Evolutionary conservation across 2,329 filamentous ascomycete genomes (phyloP).

Genomic region (Balansia obtecta): DNA sequence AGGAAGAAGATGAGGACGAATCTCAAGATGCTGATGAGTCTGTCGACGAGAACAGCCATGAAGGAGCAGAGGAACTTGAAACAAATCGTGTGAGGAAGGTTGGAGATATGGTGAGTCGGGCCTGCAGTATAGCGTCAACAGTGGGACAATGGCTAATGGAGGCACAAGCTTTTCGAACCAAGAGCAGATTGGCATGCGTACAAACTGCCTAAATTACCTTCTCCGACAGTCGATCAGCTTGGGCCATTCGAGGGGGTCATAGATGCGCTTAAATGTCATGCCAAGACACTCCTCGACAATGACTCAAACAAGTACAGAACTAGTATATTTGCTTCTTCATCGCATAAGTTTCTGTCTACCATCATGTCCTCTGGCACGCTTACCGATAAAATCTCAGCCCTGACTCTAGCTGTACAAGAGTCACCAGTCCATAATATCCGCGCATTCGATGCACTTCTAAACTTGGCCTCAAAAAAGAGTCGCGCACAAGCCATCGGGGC

Average conservation of each 20-base stretch:
- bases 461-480: constrained; percentile 81
- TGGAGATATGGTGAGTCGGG: constrained; percentile 22
- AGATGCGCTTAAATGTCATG: constrained; percentile 52
- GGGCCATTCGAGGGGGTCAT: constrained; percentile 31
- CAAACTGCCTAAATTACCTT: constrained; percentile 29
- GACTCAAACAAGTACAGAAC: constrained; percentile 67
- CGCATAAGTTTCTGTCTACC: constrained; percentile 90
- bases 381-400: constrained; percentile 89
- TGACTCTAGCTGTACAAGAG: constrained; percentile 90
- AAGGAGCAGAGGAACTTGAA: constrained; percentile 18
- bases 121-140: constrained; percentile 1
- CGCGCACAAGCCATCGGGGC: constrained; percentile 86
- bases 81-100: constrained; percentile 13
- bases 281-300: constrained; percentile 59
- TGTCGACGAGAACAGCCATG: constrained; percentile 18
- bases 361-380: constrained; percentile 96
- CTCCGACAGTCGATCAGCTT: constrained; percentile 31
- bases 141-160: constrained; percentile 18
- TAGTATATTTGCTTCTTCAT: constrained; percentile 67
- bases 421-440: constrained; percentile 89
- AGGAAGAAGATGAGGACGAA: constrained; percentile 18
- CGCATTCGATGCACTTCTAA: constrained; percentile 73
- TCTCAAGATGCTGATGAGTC: constrained; percentile 14
- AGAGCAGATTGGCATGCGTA: constrained; percentile 44
- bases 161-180: constrained; percentile 40